Base-by-base conservation (phyloP, 306 rosid species). In the Quercus ilex region DNA sequence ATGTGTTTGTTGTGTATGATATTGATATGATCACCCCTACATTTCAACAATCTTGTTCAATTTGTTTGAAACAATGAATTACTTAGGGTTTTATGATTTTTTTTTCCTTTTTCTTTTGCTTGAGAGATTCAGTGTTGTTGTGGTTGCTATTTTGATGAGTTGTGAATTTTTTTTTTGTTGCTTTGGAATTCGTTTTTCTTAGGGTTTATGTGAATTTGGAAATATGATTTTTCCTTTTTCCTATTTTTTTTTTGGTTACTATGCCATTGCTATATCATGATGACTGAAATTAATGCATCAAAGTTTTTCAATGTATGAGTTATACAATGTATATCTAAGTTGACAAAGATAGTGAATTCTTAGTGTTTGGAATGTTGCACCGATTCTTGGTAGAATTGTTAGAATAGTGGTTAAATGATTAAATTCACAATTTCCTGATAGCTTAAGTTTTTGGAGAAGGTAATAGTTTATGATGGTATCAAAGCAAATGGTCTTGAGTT, bases 11-110 rank as follows among this genome's bases (percentile, higher is more conserved):
- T 41, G 46, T 8, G 46, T 2, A 41, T 41, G 46, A 41, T 41
- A 41, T 41, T 41, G 11, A 8, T 58, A 59, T 74, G 12, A 74
- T 64, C 74, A 55, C 56, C 74, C 91, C 70, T 77, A 65, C 85
- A 71, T 59, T 83, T 68, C 57, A 58, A 74, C 80, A 78, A 65
- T 85, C 77, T 28, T 71, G 64, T 41, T 26, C 53, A 9, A 57
- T 73, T 73, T 76, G 4, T 74, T 74, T 78, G 31, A 71, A 31
- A 19, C 52, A 31, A 70, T n/a, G 63, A 26, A 12, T 20, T 51
- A 46, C 51, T 20, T 73, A 60, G 80, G 64, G 23, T 67, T 59
- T 81, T 35, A 38, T 53, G 35, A 46, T 55, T 77, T 18, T 59
- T 77, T 12, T 30, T 8, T 57, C 62, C 15, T 12, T 30, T 8